Evolutionary conservation across 306 rosid genomes (phyloP).

Genomic region (Gastrolobium bilobum): DNA sequence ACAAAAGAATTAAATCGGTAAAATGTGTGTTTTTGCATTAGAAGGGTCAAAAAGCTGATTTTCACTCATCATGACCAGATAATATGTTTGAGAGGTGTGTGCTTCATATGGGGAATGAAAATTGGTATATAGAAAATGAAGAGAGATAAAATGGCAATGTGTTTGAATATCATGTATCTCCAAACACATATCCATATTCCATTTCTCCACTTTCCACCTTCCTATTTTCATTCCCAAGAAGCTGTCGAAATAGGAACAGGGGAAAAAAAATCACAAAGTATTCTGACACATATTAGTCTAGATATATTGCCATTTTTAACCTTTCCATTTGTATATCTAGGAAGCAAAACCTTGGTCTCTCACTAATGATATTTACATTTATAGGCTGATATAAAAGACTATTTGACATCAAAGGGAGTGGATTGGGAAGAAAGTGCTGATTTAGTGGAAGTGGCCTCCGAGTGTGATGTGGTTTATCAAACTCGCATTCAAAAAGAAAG

Average conservation of each 20-base stretch:
- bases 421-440: conserved; percentile 90
- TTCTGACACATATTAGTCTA: not conserved
- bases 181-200: not conserved
- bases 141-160: conserved; percentile 22
- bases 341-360: conserved; percentile 3
- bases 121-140: conserved; percentile 18
- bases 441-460: conserved; percentile 80
- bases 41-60: not conserved
- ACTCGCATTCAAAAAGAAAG: conserved; percentile 90
- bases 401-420: conserved; percentile 71
- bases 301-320: conserved; percentile 12
- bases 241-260: conserved; percentile 3
- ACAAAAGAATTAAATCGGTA: no score
- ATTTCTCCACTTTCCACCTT: conserved; percentile 7
- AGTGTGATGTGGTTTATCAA: conserved; percentile 92
- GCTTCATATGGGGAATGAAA: not conserved
- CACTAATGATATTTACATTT: conserved; percentile 36
- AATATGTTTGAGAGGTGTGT: conserved; percentile 19
- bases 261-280: conserved; percentile 15
- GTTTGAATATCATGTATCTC: not conserved
- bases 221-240: conserved; percentile 21
- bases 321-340: not conserved
- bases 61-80: conserved; percentile 24
- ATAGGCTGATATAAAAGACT: conserved; percentile 88
- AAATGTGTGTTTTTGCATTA: no score